Evolutionary conservation across 768 basidiomycete genomes (phyloP).

Genomic region (Fomitopsis pulvina): DNA sequence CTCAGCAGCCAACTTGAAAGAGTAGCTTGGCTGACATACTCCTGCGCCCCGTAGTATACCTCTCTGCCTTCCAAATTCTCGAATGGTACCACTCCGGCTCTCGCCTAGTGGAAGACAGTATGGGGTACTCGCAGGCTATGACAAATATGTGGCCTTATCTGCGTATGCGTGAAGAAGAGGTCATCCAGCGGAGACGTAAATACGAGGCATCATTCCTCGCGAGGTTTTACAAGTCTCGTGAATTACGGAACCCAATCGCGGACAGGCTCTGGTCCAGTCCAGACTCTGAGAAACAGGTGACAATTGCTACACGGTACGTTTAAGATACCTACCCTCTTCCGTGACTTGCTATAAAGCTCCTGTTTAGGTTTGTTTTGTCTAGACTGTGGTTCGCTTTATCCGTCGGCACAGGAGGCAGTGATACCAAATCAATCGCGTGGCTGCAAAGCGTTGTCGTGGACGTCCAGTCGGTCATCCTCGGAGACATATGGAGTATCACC

Average conservation of each 20-base stretch:
- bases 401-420: conserved; percentile 27
- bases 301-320: conserved; percentile 48
- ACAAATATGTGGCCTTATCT: conserved; percentile 75
- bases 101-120: conserved; percentile 33
- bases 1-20: not conserved
- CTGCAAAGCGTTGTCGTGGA: conserved; percentile 34
- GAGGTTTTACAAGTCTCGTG: conserved; percentile 21
- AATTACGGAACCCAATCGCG: conserved; percentile 29
- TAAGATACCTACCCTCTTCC: not conserved
- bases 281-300: conserved; percentile 50
- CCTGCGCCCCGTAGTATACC: conserved; percentile 41
- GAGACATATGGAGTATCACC: conserved; percentile 57
- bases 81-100: conserved; percentile 39
- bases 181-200: conserved; percentile 24
- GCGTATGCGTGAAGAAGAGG: conserved; percentile 40
- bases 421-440: conserved; percentile 28
- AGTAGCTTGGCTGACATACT: not conserved
- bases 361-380: conserved; percentile 54
- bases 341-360: not conserved
- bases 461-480: conserved; percentile 43
- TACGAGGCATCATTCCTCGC: conserved; percentile 50
- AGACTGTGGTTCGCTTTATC: conserved; percentile 60
- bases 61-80: conserved; percentile 51
- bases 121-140: conserved; percentile 35
- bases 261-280: conserved; percentile 51